Percentiles rank a stretch among this genome's conserved stretches.
These are phyloP conservation scores for Hanseniaspora occidentalis DNA, from an alignment of 805 yeast genomes.

Conservation along the genomic window DNA sequence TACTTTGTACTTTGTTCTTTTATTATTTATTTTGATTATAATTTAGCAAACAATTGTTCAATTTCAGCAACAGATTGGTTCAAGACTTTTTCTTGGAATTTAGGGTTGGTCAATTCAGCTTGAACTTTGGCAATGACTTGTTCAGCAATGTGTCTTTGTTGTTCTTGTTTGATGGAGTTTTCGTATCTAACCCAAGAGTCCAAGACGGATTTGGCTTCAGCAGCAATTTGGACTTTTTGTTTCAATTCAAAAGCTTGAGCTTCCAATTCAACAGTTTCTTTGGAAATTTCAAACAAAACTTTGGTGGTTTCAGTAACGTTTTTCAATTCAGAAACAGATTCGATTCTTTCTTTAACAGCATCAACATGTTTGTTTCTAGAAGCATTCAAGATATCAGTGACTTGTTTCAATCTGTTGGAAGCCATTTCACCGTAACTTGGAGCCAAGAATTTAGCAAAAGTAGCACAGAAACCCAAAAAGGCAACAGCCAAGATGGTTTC, in stretches of 20 bases:
- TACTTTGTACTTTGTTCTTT: background rate
- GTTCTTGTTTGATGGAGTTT: conserved; percentile 88
- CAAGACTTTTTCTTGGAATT: conserved; percentile 87
- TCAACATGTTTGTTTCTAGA: conserved; percentile 84
- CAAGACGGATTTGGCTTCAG: conserved; percentile 87
- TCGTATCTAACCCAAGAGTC: conserved; percentile 99
- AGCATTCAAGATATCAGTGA: conserved; percentile 67
- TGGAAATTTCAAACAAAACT: conserved; percentile 84
- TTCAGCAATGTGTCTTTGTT: conserved; percentile 84
- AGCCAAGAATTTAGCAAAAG: conserved; percentile 77
- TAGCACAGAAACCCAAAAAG: conserved; percentile 62
- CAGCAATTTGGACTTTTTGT: conserved; percentile 77
- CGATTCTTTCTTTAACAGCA: conserved; percentile 89
- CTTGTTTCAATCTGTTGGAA: conserved; percentile 68
- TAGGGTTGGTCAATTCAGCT: conserved; percentile 70
- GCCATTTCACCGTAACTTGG: conserved; percentile 96
- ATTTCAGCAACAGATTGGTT: conserved; percentile 85
- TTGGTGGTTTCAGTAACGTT: conserved; percentile 88
- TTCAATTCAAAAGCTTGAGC: conserved; percentile 87
- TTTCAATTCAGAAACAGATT: conserved; percentile 74
- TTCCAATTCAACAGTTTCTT: conserved; percentile 93
- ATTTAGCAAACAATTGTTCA: conserved; percentile 62
- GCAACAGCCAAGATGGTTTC: conserved; percentile 79
- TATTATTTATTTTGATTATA: conserved; percentile 5
- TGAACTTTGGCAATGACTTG: conserved; percentile 81